Conservation (phyloP, 495 filamentous ascomycete genomes). For the Xylaria scruposa region DNA sequence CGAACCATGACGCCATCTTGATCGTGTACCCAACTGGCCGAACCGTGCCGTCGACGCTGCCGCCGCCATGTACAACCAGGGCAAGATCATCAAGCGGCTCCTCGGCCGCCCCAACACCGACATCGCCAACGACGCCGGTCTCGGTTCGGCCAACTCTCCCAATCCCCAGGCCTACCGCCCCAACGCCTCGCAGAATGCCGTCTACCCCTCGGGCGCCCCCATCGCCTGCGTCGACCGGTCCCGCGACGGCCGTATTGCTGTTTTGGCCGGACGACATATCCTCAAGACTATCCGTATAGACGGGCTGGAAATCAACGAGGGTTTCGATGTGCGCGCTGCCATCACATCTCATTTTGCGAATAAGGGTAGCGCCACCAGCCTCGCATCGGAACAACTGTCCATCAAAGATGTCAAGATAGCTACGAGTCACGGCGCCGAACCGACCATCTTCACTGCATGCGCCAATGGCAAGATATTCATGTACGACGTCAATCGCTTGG, state of each 20-base stretch:
- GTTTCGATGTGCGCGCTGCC: constrained; percentile 79
- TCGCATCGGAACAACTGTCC: constrained; percentile 72
- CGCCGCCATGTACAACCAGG: constrained; percentile 47
- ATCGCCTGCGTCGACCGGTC: constrained; percentile 81
- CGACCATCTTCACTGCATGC: constrained; percentile 80
- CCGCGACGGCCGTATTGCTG: constrained; percentile 73
- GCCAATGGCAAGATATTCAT: constrained; percentile 85
- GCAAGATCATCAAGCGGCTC: constrained; percentile 60
- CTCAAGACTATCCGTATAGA: constrained; percentile 82
- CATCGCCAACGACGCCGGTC: constrained; percentile 44
- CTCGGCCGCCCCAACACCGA: constrained; percentile 53
- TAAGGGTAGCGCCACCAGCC: constrained; percentile 58
- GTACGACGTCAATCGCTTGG: constrained; percentile 76
- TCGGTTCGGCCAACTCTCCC: constrained; percentile 46
- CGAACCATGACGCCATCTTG: constrained; percentile 40
- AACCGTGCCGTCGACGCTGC: constrained; percentile 33
- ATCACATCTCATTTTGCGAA: constrained; percentile 72
- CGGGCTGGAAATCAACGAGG: constrained; percentile 72
- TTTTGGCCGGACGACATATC: constrained; percentile 82
- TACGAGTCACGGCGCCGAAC: constrained; percentile 46
- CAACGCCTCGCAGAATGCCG: constrained; percentile 72
- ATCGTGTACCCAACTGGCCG: constrained; percentile 30
- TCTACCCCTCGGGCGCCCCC: constrained; percentile 73
- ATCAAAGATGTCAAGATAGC: constrained; percentile 89
- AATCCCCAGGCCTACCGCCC: constrained; percentile 57